Percentiles rank a stretch among this genome's conserved stretches.
These are phyloP conservation scores for Boletus rubescentipes DNA, from an alignment of 768 basidiomycete genomes.

Conservation along the genomic window DNA sequence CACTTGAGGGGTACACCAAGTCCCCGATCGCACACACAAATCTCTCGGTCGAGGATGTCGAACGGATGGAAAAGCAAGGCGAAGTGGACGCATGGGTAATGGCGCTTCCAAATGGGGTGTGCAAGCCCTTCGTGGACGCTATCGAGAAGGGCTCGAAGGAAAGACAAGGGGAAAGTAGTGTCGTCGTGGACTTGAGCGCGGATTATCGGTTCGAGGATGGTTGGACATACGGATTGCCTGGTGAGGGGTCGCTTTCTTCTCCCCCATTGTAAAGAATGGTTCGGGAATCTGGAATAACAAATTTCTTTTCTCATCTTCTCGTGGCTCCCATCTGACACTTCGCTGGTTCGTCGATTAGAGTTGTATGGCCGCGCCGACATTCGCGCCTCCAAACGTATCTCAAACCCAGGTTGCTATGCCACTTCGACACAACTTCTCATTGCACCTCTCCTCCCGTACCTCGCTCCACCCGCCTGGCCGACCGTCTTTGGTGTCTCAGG, in stretches of 20 bases:
- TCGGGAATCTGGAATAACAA: constrained; percentile 37
- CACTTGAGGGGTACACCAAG: constrained; percentile 82
- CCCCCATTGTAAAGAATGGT: constrained; percentile 30
- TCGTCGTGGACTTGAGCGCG: constrained; percentile 89
- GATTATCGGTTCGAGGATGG: constrained; percentile 93
- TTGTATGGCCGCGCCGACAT: constrained; percentile 76
- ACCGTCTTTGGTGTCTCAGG: constrained; percentile 93
- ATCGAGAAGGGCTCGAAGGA: constrained; percentile 72
- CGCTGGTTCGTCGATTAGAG: constrained; percentile 47
- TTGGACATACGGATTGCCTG: constrained; percentile 98
- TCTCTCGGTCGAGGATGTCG: constrained; percentile 74
- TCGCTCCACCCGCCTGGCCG: constrained; percentile 59
- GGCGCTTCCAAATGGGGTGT: constrained; percentile 97
- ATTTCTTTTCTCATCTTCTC: constrained; percentile 33
- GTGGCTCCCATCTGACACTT: not conserved
- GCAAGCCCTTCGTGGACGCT: constrained; percentile 96
- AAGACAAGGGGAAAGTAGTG: constrained; percentile 52
- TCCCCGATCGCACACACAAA: constrained; percentile 72
- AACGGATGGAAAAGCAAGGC: constrained; percentile 83
- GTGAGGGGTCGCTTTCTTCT: constrained; percentile 60
- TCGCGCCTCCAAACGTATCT: constrained; percentile 76
- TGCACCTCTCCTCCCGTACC: constrained; percentile 79
- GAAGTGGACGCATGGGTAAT: constrained; percentile 98
- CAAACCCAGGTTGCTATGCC: constrained; percentile 97
- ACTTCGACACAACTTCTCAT: constrained; percentile 90